These are phyloP conservation scores for Alternaria sp. DNA, from an alignment of 2,329 filamentous ascomycete species.

Conservation along the genomic window DNA sequence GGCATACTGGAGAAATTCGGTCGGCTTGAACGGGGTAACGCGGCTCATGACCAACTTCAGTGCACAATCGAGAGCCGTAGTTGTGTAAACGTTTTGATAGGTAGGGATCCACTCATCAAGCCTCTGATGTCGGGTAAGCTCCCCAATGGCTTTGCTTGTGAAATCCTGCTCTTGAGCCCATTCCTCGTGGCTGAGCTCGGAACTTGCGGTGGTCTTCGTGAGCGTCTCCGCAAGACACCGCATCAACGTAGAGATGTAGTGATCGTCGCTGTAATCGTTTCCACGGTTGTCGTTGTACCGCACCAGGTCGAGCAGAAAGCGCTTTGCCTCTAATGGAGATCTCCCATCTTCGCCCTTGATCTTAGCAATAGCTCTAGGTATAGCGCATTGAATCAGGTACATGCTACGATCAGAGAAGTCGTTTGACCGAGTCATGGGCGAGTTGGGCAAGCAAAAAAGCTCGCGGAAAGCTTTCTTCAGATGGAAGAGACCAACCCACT, in stretches of 20 bases:
- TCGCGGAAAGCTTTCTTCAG: conserved; percentile 86
- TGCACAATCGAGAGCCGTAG: conserved; percentile 68
- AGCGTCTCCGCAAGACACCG: conserved; percentile 66
- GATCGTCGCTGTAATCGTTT: conserved; percentile 88
- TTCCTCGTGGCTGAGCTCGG: conserved; percentile 56
- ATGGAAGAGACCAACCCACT: conserved; percentile 84
- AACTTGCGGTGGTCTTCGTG: conserved; percentile 44
- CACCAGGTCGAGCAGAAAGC: conserved; percentile 87
- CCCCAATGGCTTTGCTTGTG: conserved; percentile 65
- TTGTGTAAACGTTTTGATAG: conserved; percentile 70
- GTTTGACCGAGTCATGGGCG: conserved; percentile 83
- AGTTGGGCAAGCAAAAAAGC: conserved; percentile 84
- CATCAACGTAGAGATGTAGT: conserved; percentile 86
- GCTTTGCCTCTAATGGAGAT: conserved; percentile 80
- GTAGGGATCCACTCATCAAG: conserved; percentile 74
- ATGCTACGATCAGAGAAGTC: conserved; percentile 88
- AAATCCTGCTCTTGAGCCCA: conserved; percentile 63
- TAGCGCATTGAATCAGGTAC: conserved; percentile 85
- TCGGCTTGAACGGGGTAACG: conserved; percentile 61
- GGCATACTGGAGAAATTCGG: conserved; percentile 70
- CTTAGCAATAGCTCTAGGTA: conserved; percentile 80
- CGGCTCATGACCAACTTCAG: conserved; percentile 63
- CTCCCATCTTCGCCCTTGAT: conserved; percentile 79
- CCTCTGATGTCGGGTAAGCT: conserved; percentile 69
- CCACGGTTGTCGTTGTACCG: conserved; percentile 94